phyloP scores from a whole-genome alignment of 257 asterid genomes.

The Mentha longifolia region DNA sequence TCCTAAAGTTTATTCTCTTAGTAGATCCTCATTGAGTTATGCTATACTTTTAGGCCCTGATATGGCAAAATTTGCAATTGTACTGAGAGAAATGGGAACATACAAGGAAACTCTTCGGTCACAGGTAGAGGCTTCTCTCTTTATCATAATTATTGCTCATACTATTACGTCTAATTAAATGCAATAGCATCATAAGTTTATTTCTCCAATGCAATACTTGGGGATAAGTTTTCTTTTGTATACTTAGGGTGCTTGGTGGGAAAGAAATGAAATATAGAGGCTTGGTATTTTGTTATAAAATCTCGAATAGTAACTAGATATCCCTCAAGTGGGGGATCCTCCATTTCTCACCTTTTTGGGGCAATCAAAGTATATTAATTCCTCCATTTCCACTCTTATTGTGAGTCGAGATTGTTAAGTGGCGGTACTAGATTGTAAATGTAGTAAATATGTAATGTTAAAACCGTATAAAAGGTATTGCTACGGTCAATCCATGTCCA shows the following conservation, averaged over 20 bases:
- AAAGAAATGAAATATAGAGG: background rate
- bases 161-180: slow-evolving; percentile 16
- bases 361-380: background rate
- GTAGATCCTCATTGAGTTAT: slow-evolving; percentile 36
- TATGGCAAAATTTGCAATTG: slow-evolving; percentile 85
- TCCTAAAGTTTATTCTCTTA: background rate
- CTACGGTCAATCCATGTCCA: too few relatives aligned
- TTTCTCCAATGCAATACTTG: slow-evolving; percentile 13
- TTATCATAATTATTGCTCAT: slow-evolving; percentile 18
- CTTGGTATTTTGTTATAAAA: background rate
- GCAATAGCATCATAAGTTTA: slow-evolving; percentile 8
- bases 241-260: background rate
- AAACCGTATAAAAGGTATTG: too few relatives aligned
- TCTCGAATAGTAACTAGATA: background rate
- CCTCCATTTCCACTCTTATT: too few relatives aligned
- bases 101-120: slow-evolving; percentile 93
- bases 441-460: too few relatives aligned
- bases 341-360: background rate
- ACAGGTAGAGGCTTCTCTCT: slow-evolving; percentile 56
- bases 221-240: slow-evolving; percentile 5
- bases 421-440: too few relatives aligned
- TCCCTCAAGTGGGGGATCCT: background rate
- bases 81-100: slow-evolving; percentile 88
- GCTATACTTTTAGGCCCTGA: slow-evolving; percentile 73
- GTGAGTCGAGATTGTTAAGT: too few relatives aligned